These are phyloP conservation scores for Boletellus emodensis DNA, from an alignment of 768 basidiomycete species.

Conservation along the genomic window DNA sequence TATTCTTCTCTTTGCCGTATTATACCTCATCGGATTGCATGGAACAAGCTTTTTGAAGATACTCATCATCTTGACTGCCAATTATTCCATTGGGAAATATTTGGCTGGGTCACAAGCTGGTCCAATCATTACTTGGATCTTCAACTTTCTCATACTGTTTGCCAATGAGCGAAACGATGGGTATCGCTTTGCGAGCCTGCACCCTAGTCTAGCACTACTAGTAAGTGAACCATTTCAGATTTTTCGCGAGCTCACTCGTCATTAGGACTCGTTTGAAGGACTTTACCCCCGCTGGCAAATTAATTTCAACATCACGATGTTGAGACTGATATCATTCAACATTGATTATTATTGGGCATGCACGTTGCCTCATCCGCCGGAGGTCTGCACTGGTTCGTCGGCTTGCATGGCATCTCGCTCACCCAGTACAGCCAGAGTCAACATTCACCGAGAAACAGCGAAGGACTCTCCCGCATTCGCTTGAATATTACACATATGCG, in stretches of 20 bases:
- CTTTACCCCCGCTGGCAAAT: constrained; percentile 91
- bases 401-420: constrained; percentile 1
- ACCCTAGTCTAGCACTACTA: constrained; percentile 51
- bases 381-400: constrained; percentile 35
- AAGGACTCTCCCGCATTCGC: constrained; percentile 49
- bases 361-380: constrained; percentile 32
- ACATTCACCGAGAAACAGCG: constrained; percentile 58
- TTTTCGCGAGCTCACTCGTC: constrained; percentile 7
- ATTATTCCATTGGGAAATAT: constrained; percentile 60
- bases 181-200: constrained; percentile 60
- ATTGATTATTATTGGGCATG: constrained; percentile 92
- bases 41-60: constrained; percentile 81
- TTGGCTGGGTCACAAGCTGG: constrained; percentile 41
- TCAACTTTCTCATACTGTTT: constrained; percentile 73
- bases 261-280: constrained; percentile 64
- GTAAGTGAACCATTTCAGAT: constrained; percentile 40
- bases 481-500: constrained; percentile 56
- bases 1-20: constrained; percentile 54
- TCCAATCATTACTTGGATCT: constrained; percentile 66
- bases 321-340: constrained; percentile 87
- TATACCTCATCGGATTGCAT: constrained; percentile 72
- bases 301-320: constrained; percentile 93
- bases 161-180: constrained; percentile 73
- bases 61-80: constrained; percentile 59
- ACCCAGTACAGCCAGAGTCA: constrained; percentile 23